These are phyloP conservation scores for Aspergillus nidulans DNA, from an alignment of 495 filamentous ascomycete genomes.

Conservation along the genomic window DNA sequence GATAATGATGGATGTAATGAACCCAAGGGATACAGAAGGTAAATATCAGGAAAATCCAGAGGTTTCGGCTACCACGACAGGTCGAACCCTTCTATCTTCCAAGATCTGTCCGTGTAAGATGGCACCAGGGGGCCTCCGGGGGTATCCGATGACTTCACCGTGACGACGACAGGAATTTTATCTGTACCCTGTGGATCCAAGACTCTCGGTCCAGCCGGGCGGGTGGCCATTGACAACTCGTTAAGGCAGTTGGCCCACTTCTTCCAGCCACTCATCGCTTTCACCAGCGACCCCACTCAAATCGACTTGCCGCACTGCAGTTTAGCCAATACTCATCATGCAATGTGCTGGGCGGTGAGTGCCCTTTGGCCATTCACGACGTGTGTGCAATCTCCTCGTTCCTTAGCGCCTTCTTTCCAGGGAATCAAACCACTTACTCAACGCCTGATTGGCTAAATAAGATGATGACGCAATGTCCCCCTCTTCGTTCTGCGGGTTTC, in stretches of 20 bases:
- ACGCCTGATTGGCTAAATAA: conserved; percentile 16
- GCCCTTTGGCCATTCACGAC: background rate
- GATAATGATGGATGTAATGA: background rate
- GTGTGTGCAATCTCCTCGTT: background rate
- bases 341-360: conserved; percentile 12
- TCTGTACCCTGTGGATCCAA: background rate
- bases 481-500: conserved; percentile 5
- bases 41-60: background rate
- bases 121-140: background rate
- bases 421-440: conserved; percentile 11
- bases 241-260: conserved; percentile 12
- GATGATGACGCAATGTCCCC: conserved; percentile 22
- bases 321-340: conserved; percentile 8
- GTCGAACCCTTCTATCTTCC: background rate
- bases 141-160: conserved; percentile 30
- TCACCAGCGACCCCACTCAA: conserved; percentile 8
- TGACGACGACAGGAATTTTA: conserved; percentile 39
- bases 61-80: background rate
- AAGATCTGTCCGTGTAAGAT: conserved; percentile 1
- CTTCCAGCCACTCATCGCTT: conserved; percentile 27
- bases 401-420: conserved; percentile 11
- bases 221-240: conserved; percentile 19
- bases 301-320: background rate
- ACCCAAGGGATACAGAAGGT: conserved; percentile 1
- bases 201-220: conserved; percentile 20